Evolutionary conservation across 2,329 filamentous ascomycete genomes (phyloP), one percentile per base, ranked within the genome.

Genomic region (Alternaria triticina): DNA sequence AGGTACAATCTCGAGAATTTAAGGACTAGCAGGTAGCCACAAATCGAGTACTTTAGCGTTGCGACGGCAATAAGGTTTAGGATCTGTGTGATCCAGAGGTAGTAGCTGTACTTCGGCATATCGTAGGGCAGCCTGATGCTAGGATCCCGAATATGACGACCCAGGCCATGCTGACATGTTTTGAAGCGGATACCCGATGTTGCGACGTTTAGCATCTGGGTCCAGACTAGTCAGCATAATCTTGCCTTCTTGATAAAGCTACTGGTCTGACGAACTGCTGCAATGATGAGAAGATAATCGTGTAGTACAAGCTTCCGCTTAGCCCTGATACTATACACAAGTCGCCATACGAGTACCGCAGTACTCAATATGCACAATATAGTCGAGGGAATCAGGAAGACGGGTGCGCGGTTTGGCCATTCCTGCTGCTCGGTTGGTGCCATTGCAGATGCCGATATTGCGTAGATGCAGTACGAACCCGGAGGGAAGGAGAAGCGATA

Each of bases 41-140:
- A 76, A 22, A 77, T 76, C 5, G 74, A 76, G 43, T 58, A 67
- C 44, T 75, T 73, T 17, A 77, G 61, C 10, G 72, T 57, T 6
- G 64, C 65, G 17, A 77, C 61, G 10, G 64, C 73, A n/a, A 72
- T 61, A n/a, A 75, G 49, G 46, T 76, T 77, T 57, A 72, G 54
- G 25, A 74, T 51, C 28, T 74, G 68, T 5, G 60, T 64, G 15
- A 74, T 57, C 62, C 61, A 75, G 7, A 73, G 47, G 59, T 66
- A 69, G 51, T 73, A 72, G 25, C 58, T 70, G 58, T 75, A 75
- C 2, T 61, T 11, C 4, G 61, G 6, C 9, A 74, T 45, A 20
- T 72, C 67, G 11, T 64, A 17, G 6, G 69, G 66, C 28, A 69
- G 60, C 15, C 23, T 66, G 43, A 73, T 71, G 25, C 64, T 68